Conservation (phyloP, 805 yeast species). For the Kuraishia cidri region DNA sequence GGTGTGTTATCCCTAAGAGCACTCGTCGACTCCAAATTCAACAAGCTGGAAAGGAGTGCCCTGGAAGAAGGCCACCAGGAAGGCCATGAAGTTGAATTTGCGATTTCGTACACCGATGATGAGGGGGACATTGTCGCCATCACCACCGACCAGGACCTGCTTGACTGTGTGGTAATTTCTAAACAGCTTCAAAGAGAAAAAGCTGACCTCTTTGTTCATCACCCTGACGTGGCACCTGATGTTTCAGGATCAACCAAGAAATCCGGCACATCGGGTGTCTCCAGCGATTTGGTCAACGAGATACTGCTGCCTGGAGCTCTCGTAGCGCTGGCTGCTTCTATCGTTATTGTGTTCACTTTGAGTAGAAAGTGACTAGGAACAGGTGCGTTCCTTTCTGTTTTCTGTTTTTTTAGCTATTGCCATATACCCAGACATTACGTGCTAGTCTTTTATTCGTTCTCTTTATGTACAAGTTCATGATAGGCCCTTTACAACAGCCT, state of each 20-base stretch:
- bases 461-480: not conserved
- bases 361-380: conserved; percentile 26
- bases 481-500: too few relatives aligned
- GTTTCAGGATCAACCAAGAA: conserved; percentile 6
- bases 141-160: conserved; percentile 63
- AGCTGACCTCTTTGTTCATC: conserved; percentile 68
- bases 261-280: not conserved
- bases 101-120: conserved; percentile 73
- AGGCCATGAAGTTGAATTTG: conserved; percentile 27
- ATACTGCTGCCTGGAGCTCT: conserved; percentile 57
- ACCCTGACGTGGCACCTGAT: conserved; percentile 36
- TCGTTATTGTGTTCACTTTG: conserved; percentile 44
- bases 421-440: not conserved
- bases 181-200: conserved; percentile 39
- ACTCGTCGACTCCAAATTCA: conserved; percentile 31
- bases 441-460: too few relatives aligned
- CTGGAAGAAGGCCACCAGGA: conserved; percentile 5
- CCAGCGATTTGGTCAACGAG: conserved; percentile 24
- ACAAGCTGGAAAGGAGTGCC: conserved; percentile 22
- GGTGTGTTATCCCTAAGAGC: conserved; percentile 42
- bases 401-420: conserved; percentile 2
- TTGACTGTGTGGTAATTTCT: conserved; percentile 61
- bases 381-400: not conserved
- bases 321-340: conserved; percentile 49
- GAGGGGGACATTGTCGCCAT: conserved; percentile 77